phyloP scores from a whole-genome alignment of 2,329 filamentous ascomycete genomes.

The Pseudopithomyces chartarum region DNA sequence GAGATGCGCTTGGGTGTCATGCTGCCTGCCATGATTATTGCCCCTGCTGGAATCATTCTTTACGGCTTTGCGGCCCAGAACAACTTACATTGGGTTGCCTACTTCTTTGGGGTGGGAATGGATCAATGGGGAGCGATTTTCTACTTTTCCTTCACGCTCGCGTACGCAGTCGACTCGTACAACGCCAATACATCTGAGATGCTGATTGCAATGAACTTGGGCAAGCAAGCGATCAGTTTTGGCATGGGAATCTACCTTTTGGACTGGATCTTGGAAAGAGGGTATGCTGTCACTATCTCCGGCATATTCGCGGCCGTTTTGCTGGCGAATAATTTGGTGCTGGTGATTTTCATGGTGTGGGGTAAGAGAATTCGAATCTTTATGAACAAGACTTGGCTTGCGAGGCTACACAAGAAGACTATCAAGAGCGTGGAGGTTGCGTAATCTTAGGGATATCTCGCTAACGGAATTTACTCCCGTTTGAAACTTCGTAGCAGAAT shows the following conservation, averaged over 20 bases:
- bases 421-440: constrained; percentile 29
- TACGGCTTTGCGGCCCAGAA: constrained; percentile 42
- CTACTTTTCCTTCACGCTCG: constrained; percentile 57
- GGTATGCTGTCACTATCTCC: constrained; percentile 41
- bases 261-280: constrained; percentile 40
- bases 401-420: constrained; percentile 34
- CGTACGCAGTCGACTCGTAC: constrained; percentile 66
- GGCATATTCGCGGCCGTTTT: constrained; percentile 42
- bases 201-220: constrained; percentile 54
- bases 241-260: constrained; percentile 43
- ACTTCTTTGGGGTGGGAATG: constrained; percentile 45
- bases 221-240: constrained; percentile 45
- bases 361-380: constrained; percentile 40
- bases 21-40: constrained; percentile 42
- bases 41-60: constrained; percentile 40
- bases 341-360: constrained; percentile 41
- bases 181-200: constrained; percentile 65
- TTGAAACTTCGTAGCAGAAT: too few species aligned
- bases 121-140: constrained; percentile 40
- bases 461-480: too few species aligned
- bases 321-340: constrained; percentile 38
- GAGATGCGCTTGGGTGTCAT: constrained; percentile 57
- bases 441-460: neutral
- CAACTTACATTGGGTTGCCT: constrained; percentile 44
- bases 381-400: constrained; percentile 37